Percentiles rank a stretch among this genome's conserved stretches.
These are phyloP conservation scores for Sisymbrium irio DNA, from an alignment of 345 rosid species.

Conservation along the genomic window DNA sequence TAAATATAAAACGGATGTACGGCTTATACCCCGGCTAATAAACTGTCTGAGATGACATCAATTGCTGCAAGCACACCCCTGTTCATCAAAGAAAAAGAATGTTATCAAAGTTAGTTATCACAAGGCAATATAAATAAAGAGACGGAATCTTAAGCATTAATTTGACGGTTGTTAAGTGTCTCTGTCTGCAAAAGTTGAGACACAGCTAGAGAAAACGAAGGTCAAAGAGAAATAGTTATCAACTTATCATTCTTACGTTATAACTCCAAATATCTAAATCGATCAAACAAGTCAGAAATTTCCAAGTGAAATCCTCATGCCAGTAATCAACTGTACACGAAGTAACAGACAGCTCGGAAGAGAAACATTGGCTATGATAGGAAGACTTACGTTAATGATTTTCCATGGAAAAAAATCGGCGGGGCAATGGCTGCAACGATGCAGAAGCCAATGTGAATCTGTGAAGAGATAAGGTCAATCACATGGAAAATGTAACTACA, in stretches of 20 bases:
- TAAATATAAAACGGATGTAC: background rate
- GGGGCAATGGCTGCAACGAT: slow-evolving; percentile 99
- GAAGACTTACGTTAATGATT: slow-evolving; percentile 88
- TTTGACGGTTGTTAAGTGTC: background rate
- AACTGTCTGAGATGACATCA: slow-evolving; percentile 69
- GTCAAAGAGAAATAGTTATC: background rate
- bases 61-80: slow-evolving; percentile 96
- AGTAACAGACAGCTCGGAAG: background rate
- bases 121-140: background rate
- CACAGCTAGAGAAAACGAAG: background rate
- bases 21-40: slow-evolving; percentile 80
- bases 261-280: background rate
- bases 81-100: slow-evolving; percentile 18
- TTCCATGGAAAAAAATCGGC: slow-evolving; percentile 90
- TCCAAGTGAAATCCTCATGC: background rate
- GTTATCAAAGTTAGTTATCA: background rate
- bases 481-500: background rate
- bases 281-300: background rate
- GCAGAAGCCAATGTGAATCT: slow-evolving; percentile 94
- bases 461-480: slow-evolving; percentile 29
- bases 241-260: background rate
- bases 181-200: background rate
- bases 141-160: background rate
- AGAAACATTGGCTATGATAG: background rate
- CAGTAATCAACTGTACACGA: slow-evolving; percentile 1